phyloP scores from a whole-genome alignment of 2,329 filamentous ascomycete genomes.

The Tolypocladium inflatum region DNA sequence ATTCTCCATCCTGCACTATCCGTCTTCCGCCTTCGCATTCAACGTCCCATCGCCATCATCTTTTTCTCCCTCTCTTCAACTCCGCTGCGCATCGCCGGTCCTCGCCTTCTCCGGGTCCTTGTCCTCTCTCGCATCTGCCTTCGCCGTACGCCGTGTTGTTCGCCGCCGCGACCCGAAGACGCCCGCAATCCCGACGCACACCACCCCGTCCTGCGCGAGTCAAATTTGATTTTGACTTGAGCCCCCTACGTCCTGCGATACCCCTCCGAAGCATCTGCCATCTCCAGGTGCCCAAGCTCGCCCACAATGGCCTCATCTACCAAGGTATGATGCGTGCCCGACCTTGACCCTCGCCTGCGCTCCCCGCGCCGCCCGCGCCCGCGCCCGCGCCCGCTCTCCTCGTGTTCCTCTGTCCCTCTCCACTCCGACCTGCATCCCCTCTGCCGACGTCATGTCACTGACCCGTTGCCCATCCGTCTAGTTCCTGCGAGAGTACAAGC shows the following conservation, averaged over 20 bases:
- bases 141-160: neutral
- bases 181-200: neutral
- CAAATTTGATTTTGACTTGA: conserved; percentile 5
- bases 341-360: neutral
- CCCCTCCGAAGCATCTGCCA: neutral
- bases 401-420: neutral
- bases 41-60: conserved; percentile 1
- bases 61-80: neutral
- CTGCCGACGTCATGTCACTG: neutral
- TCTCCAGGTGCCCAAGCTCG: neutral
- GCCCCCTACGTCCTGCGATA: conserved; percentile 4
- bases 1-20: conserved; percentile 1
- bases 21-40: conserved; percentile 1
- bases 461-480: conserved; percentile 21
- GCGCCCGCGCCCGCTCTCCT: neutral
- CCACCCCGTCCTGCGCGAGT: conserved; percentile 7
- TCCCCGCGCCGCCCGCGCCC: neutral
- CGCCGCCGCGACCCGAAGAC: conserved; percentile 1
- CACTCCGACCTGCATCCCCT: neutral
- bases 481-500: conserved; percentile 87
- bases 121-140: neutral
- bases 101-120: neutral
- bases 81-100: neutral
- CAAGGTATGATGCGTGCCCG: conserved; percentile 17
- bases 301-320: conserved; percentile 24